Evolutionary conservation across 2,329 filamentous ascomycete species (phyloP), one percentile per base, ranked within the genome.

Genomic region (Aspergillus flavus): DNA sequence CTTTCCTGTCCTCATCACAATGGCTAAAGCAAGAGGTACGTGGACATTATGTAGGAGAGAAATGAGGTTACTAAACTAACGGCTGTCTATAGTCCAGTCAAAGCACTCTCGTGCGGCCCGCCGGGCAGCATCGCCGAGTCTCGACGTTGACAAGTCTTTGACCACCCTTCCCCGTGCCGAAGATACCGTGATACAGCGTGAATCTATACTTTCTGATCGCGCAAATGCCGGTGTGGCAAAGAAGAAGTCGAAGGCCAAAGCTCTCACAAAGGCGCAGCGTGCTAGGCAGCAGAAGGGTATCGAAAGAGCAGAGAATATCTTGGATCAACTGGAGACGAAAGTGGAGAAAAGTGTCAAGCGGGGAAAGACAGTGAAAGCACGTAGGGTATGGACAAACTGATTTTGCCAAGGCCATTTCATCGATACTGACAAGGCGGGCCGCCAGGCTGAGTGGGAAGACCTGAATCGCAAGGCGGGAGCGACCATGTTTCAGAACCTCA

Each of bases 31-130:
- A 55, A 78, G 69, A 62, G 61, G 75, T 72, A 66, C 72, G 72
- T 72, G 21, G 14, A n/a, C 3, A 12, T 53, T 10, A 3, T 57
- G n/a, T 12, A 32, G 4, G 11, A 23, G 36, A 16, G 54, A 34
- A 23, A 41, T 30, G 28, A 50, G 23, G 43, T 28, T 48, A 50
- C 58, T 59, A 68, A 60, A 62, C 45, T 52, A 54, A 16, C 50
- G 52, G 30, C 28, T 53, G 23, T 58, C 67, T 66, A 64, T 55
- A 87, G 85, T 80, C 63, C 78, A 81, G 56, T 84, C 85, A 2
- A 67, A 81, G 19, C 85, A 85, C 71, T 88, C 87, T 57, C 85
- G 87, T 61, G 86, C 86, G 61, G 85, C 85, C 43, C 83, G 86
- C 66, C 82, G 87, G 69, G 86, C 82, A 65, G 80, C 78, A 59